Evolutionary conservation across 2,329 filamentous ascomycete genomes (phyloP).

Genomic region (Proliferodiscus dingleyae): DNA sequence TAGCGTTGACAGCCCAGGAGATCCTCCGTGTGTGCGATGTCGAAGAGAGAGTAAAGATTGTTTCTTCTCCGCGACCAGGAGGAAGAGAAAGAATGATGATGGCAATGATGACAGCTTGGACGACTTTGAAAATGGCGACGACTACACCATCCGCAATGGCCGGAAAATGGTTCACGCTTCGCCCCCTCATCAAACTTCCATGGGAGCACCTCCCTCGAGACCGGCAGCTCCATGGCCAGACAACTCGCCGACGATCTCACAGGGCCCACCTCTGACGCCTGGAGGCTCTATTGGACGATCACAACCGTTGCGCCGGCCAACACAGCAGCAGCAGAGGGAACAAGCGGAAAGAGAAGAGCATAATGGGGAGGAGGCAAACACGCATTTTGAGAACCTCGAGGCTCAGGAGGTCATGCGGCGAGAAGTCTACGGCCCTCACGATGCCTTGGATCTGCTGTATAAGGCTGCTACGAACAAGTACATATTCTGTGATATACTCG

Average conservation of each 20-base stretch:
- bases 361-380: slow-evolving; percentile 50
- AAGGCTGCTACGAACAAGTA: slow-evolving; percentile 69
- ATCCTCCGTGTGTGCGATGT: slow-evolving; percentile 90
- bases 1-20: slow-evolving; percentile 87
- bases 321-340: slow-evolving; percentile 32
- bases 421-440: slow-evolving; percentile 85
- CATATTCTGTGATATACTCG: slow-evolving; percentile 37
- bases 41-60: slow-evolving; percentile 94
- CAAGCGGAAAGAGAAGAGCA: slow-evolving; percentile 32
- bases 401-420: slow-evolving; percentile 60
- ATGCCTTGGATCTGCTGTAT: slow-evolving; percentile 86
- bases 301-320: slow-evolving; percentile 62
- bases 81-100: slow-evolving; percentile 78
- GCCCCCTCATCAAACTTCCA: slow-evolving; percentile 30
- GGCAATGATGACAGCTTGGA: slow-evolving; percentile 44
- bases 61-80: slow-evolving; percentile 89
- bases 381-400: slow-evolving; percentile 60
- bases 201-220: slow-evolving; percentile 31
- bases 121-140: slow-evolving; percentile 38
- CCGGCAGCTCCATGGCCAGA: slow-evolving; percentile 34
- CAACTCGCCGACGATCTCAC: slow-evolving; percentile 19
- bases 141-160: slow-evolving; percentile 69
- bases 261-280: slow-evolving; percentile 51
- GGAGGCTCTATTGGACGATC: slow-evolving; percentile 61
- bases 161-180: slow-evolving; percentile 57